Evolutionary conservation across 1,284 basidiomycete genomes (phyloP), one percentile per base, ranked within the genome.

Genomic region (Meripilus lineatus): DNA sequence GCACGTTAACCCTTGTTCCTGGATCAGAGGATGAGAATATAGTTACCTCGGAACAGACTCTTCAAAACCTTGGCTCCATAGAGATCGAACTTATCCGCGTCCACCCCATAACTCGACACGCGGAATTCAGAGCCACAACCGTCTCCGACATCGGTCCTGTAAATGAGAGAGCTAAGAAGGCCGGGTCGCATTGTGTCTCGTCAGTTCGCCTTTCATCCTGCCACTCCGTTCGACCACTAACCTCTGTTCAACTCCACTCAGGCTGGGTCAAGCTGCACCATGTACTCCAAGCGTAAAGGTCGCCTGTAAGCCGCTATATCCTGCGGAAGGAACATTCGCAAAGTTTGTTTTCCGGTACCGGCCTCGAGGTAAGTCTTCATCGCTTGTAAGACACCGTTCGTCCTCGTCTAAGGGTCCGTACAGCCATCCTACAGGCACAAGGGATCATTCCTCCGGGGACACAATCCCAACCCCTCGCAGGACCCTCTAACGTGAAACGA

Each of bases 161-260:
- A 4, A 33, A 47, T 34, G 46, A 47, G 30, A 36, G 36, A n/a
- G 40, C 25, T 20, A 47, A 47, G 42, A 47, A 47, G 24, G 41
- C 36, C 5, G 46, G 46, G 5, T 35, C 25, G 13, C 46, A 47
- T 37, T 47, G 46, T 28, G 37, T 47, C 13, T 22, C 41, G 46
- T 47, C 22, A 43, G 46, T 40, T 6, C 20, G 24, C 4, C 30
- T 26, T 22, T 21, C n/a, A n/a, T n/a, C n/a, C n/a, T n/a, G n/a
- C n/a, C n/a, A n/a, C n/a, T n/a, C n/a, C n/a, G 13, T 18, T 8
- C 24, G 32, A 18, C 26, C 24, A 21, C 24, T 5, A 13, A 42
- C 24, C 10, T 22, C 33, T 14, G 5, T 42, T 15, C 7, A 17
- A 5, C 15, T 11, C 22, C 17, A 18, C 20, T 8, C 34, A 43